A percentile compares a stretch with the other conserved stretches of the same genome.
Evolutionary conservation across 768 basidiomycete genomes (phyloP).

Genomic region (Mycena crocata): DNA sequence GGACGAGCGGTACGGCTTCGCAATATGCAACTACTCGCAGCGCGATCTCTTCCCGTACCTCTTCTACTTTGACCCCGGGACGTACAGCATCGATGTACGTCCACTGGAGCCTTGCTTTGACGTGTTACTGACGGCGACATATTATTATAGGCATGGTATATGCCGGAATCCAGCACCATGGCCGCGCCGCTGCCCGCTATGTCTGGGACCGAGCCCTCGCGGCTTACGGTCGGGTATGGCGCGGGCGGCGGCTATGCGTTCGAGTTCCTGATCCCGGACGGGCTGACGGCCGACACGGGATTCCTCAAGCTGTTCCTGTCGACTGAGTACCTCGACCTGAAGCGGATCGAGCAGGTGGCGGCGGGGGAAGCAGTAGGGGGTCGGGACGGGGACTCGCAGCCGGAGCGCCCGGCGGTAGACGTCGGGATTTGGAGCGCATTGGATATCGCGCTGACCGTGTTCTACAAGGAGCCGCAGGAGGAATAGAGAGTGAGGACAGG

Average conservation of each 20-base stretch:
- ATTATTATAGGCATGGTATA: slow-evolving; percentile 22
- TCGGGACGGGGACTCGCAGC: neutral
- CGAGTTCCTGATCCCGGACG: slow-evolving; percentile 45
- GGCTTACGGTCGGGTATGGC: slow-evolving; percentile 28
- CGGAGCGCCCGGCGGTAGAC: neutral
- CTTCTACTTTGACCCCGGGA: slow-evolving; percentile 31
- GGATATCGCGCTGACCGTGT: slow-evolving; percentile 24
- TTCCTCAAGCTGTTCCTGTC: slow-evolving; percentile 63
- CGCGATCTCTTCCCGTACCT: slow-evolving; percentile 30
- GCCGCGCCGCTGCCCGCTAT: slow-evolving; percentile 11
- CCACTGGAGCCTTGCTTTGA: neutral
- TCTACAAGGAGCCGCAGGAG: slow-evolving; percentile 7
- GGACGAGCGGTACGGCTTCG: slow-evolving; percentile 29
- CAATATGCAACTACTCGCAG: slow-evolving; percentile 27
- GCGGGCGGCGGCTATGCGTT: slow-evolving; percentile 26
- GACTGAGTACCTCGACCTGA: slow-evolving; percentile 55
- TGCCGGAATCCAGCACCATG: slow-evolving; percentile 15
- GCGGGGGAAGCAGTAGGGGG: slow-evolving; percentile 4
- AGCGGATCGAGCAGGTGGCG: slow-evolving; percentile 52
- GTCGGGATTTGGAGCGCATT: slow-evolving; percentile 18
- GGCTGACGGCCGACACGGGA: slow-evolving; percentile 48
- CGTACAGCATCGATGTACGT: slow-evolving; percentile 31
- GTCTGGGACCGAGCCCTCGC: slow-evolving; percentile 3
- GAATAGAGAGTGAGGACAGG: no score
- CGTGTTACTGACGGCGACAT: neutral